Evolutionary conservation across 352 stramenopile species (phyloP), one percentile per base, ranked within the genome.

Genomic region (Salisapilia sapeloensis): DNA sequence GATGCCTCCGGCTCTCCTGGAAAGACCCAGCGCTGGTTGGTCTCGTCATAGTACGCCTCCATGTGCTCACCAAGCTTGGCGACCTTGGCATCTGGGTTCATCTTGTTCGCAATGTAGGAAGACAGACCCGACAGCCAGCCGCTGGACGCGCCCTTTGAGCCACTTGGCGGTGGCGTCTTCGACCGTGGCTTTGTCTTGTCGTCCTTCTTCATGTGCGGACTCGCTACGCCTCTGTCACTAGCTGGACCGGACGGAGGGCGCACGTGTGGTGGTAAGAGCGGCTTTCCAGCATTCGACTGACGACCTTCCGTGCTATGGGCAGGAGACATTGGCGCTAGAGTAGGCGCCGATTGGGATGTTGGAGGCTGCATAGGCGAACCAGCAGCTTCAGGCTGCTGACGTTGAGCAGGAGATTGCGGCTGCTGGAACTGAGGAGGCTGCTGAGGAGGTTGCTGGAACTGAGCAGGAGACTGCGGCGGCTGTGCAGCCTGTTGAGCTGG

Each of bases 11-110:
- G 59, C 52, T 87, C 77, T 15, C 66, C 77, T 25, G 77, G 77
- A 46, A 92, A 90, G 4, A 92, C 57, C 77, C 77, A 92, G n/a
- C 74, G 59, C 47, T 92, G 85, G 26, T 66, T 60, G 19, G 81
- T 50, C 39, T 92, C 53, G 40, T 83, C 70, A 30, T 60, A 92
- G 38, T 86, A 86, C 6, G 69, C 74, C 26, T 83, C 60, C 70
- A 83, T 75, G 7, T 86, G 52, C 42, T 70, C 53, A 2, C 67
- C 65, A 10, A 90, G 53, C 33, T 90, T 74, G 27, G 61, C 77
- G 2, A 82, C 63, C 50, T 84, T 92, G 13, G 48, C 72, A 15
- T 92, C 76, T 1, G 76, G 70, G 44, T 92, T 81, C 53, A 84
- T 78, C 44, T 81, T 87, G 6, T 53, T 65, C 8, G 45, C 53